Percentiles rank a stretch among this genome's conserved stretches.
phyloP scores from a whole-genome alignment of 2,329 filamentous ascomycete genomes.

The Verticillium nonalfalfae region DNA sequence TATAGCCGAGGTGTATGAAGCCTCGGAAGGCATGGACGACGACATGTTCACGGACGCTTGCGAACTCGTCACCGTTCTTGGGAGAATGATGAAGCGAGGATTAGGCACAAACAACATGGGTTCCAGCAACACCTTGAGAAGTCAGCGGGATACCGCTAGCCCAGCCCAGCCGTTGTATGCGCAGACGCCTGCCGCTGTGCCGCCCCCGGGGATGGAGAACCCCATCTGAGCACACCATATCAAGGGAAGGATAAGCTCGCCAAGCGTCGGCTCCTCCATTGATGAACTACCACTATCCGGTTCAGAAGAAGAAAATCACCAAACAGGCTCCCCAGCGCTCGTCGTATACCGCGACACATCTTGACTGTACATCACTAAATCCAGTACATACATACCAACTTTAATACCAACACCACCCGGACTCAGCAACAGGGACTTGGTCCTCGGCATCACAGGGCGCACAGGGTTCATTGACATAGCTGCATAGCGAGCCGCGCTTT shows the following conservation, averaged over 20 bases:
- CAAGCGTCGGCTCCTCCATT: neutral
- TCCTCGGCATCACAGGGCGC: neutral
- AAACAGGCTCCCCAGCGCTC: neutral
- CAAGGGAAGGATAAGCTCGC: neutral
- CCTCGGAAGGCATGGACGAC: slow-evolving; percentile 87
- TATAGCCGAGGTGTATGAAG: slow-evolving; percentile 86
- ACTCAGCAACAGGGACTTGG: neutral
- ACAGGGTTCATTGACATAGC: neutral
- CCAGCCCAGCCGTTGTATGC: slow-evolving; percentile 12
- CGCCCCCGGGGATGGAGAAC: slow-evolving; percentile 35
- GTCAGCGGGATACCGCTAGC: slow-evolving; percentile 24
- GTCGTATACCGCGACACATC: neutral
- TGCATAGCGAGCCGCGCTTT: neutral
- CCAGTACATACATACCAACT: neutral
- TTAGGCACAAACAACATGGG: slow-evolving; percentile 27
- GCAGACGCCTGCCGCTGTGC: slow-evolving; percentile 11
- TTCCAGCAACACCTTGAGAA: slow-evolving; percentile 18
- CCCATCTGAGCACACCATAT: slow-evolving; percentile 23
- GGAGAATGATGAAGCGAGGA: slow-evolving; percentile 81
- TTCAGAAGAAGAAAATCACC: neutral
- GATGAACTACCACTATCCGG: neutral
- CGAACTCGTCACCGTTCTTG: slow-evolving; percentile 77
- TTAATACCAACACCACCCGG: neutral
- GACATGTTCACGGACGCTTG: slow-evolving; percentile 92
- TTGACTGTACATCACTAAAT: neutral